Conservation (phyloP, 805 yeast species). For the Metschnikowia lachancei region DNA sequence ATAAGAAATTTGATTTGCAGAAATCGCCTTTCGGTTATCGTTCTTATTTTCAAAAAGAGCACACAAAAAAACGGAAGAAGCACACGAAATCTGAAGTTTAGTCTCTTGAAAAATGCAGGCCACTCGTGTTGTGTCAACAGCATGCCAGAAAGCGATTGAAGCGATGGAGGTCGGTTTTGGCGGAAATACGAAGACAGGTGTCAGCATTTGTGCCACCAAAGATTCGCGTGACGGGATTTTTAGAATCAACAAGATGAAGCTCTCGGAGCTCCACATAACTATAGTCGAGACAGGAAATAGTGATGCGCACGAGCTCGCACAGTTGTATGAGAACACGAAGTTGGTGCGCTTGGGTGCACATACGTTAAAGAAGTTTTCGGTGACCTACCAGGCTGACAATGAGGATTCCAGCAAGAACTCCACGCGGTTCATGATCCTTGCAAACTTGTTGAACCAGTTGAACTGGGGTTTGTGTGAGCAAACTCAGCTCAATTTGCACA, state of each 20-base stretch:
- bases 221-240: conserved; percentile 4
- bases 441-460: conserved; percentile 15
- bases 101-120: conserved; percentile 5
- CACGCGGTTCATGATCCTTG: conserved; percentile 14
- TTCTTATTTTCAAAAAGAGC: too few relatives aligned
- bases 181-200: background rate
- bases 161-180: conserved; percentile 5
- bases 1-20: too few relatives aligned
- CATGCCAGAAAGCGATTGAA: conserved; percentile 8
- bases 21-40: too few relatives aligned
- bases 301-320: conserved; percentile 7
- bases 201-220: conserved; percentile 5
- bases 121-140: conserved; percentile 3
- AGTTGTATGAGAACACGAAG: conserved; percentile 12
- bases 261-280: conserved; percentile 13
- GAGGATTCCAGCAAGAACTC: conserved; percentile 10
- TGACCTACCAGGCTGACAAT: conserved; percentile 16
- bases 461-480: conserved; percentile 14
- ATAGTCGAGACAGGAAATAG: conserved; percentile 9
- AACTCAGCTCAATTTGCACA: conserved; percentile 12
- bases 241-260: conserved; percentile 6
- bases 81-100: background rate
- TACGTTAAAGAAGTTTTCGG: conserved; percentile 9
- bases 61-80: too few relatives aligned
- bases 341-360: conserved; percentile 4